Evolutionary conservation across 2,329 filamentous ascomycete genomes (phyloP).

Genomic region (Fusarium decemcellulare): DNA sequence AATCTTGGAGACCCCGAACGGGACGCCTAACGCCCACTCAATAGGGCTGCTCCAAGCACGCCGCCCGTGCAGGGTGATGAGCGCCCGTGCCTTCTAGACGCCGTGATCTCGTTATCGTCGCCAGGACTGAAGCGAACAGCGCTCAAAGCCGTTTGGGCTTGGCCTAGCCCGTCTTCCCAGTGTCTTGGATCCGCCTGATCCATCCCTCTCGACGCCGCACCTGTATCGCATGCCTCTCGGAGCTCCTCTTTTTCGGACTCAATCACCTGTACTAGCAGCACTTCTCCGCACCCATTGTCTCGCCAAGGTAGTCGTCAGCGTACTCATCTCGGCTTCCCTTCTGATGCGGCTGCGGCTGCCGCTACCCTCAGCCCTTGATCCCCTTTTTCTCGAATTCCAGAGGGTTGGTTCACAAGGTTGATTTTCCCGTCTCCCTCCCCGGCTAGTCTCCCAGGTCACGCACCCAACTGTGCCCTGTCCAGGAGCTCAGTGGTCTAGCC

Average conservation of each 20-base stretch:
- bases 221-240: constrained; percentile 18
- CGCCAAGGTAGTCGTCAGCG: constrained; percentile 34
- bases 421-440: constrained; percentile 38
- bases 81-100: constrained; percentile 21
- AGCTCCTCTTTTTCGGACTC: constrained; percentile 29
- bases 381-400: constrained; percentile 41
- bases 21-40: constrained; percentile 13
- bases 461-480: constrained; percentile 31
- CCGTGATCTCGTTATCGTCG: constrained; percentile 11
- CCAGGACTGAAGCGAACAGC: constrained; percentile 23
- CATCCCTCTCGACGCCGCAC: background rate
- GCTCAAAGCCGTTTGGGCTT: constrained; percentile 19
- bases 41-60: constrained; percentile 43
- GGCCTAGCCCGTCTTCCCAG: constrained; percentile 11
- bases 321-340: constrained; percentile 43
- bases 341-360: constrained; percentile 35
- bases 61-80: constrained; percentile 24
- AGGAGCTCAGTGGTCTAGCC: constrained; percentile 25
- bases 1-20: constrained; percentile 45
- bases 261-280: constrained; percentile 37
- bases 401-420: constrained; percentile 39
- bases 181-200: constrained; percentile 29
- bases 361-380: constrained; percentile 32
- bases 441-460: constrained; percentile 29
- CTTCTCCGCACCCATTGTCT: constrained; percentile 25